Percentiles rank a stretch among this genome's conserved stretches.
phyloP scores from a whole-genome alignment of 257 asterid genomes.

The Galeopsis tetrahit region DNA sequence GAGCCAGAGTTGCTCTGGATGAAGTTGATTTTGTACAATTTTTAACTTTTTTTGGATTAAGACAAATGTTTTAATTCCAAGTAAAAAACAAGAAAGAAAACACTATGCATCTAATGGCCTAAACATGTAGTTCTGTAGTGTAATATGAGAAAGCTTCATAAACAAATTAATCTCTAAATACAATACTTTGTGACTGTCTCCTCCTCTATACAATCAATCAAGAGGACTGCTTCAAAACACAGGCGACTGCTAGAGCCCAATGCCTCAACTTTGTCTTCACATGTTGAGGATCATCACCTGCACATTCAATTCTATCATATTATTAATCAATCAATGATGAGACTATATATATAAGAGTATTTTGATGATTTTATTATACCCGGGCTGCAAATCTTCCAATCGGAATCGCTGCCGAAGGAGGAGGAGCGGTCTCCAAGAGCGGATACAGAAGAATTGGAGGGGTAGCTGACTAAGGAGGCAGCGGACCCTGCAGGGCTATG shows the following conservation, averaged over 20 bases:
- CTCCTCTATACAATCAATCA: constrained; percentile 24
- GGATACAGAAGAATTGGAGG: constrained; percentile 23
- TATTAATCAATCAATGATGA: neutral
- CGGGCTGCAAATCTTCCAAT: constrained; percentile 58
- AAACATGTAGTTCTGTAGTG: constrained; percentile 24
- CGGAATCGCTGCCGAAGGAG: constrained; percentile 50
- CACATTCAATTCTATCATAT: constrained; percentile 16
- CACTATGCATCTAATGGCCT: constrained; percentile 22
- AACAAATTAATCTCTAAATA: neutral
- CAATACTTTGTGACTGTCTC: neutral
- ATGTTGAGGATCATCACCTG: constrained; percentile 73
- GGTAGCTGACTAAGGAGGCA: constrained; percentile 17
- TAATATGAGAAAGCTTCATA: constrained; percentile 1
- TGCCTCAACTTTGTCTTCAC: constrained; percentile 74
- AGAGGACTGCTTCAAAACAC: constrained; percentile 63
- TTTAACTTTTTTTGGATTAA: neutral
- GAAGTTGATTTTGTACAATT: neutral
- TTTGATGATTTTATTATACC: constrained; percentile 29
- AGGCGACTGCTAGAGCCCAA: constrained; percentile 81
- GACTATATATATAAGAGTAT: neutral
- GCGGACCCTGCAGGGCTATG: constrained; percentile 55
- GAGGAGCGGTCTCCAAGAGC: constrained; percentile 41
- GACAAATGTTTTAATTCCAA: neutral
- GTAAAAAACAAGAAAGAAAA: neutral
- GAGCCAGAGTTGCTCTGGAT: too few relatives aligned